A percentile compares a stretch with the other conserved stretches of the same genome.
phyloP scores from a whole-genome alignment of 805 yeast species.

The Cyberlindnera lachancei region DNA sequence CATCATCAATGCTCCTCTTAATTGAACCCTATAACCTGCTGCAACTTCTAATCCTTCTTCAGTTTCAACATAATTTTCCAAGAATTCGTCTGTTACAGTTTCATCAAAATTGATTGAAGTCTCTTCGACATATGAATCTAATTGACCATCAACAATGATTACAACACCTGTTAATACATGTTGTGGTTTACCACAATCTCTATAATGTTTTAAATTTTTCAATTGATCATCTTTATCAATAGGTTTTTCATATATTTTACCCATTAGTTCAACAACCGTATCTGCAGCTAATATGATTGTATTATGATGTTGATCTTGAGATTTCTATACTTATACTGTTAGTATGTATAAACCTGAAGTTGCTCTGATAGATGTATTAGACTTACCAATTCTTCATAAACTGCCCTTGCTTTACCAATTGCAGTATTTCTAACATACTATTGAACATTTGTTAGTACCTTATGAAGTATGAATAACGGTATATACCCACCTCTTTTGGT shows the following conservation, averaged over 20 bases:
- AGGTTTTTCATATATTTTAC: slow-evolving; percentile 75
- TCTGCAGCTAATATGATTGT: slow-evolving; percentile 60
- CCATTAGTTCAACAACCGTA: slow-evolving; percentile 59
- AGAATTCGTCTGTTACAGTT: slow-evolving; percentile 42
- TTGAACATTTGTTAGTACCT: slow-evolving; percentile 9
- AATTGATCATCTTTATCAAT: slow-evolving; percentile 42
- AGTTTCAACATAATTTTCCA: slow-evolving; percentile 54
- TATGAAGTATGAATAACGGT: not conserved
- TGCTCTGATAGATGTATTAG: too few relatives aligned
- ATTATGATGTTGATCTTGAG: slow-evolving; percentile 2
- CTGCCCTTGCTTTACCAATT: slow-evolving; percentile 55
- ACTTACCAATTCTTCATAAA: slow-evolving; percentile 35
- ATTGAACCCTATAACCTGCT: slow-evolving; percentile 89
- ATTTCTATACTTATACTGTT: too few relatives aligned
- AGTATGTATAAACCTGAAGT: too few relatives aligned
- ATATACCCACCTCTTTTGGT: slow-evolving; percentile 34
- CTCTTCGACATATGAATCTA: slow-evolving; percentile 30
- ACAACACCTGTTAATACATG: slow-evolving; percentile 49
- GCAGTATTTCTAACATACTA: slow-evolving; percentile 69
- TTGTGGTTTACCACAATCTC: slow-evolving; percentile 38
- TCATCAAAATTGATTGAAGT: slow-evolving; percentile 36
- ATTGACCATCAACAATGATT: slow-evolving; percentile 25
- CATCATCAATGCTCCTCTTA: slow-evolving; percentile 59
- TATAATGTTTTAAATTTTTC: slow-evolving; percentile 37
- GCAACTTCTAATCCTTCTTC: slow-evolving; percentile 80